phyloP scores from a whole-genome alignment of 805 yeast genomes.

The Metschnikowia reukaufii region DNA sequence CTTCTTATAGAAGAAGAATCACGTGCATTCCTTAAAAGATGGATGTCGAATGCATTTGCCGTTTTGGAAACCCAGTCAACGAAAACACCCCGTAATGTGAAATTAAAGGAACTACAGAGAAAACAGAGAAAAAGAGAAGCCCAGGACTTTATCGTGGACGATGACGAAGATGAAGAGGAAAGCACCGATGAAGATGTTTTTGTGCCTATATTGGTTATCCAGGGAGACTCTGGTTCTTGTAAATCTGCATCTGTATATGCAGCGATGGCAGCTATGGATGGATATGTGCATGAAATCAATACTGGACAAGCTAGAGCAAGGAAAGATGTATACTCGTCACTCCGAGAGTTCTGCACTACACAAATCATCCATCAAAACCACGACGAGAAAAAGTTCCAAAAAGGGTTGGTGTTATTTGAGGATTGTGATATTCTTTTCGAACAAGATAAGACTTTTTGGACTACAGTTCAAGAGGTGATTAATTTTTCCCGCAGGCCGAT shows the following conservation, averaged over 20 bases:
- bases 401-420: conserved; percentile 75
- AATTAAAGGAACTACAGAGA: conserved; percentile 27
- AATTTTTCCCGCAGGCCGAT: conserved; percentile 67
- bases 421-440: conserved; percentile 83
- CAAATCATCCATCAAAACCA: conserved; percentile 62
- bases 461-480: conserved; percentile 60
- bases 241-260: conserved; percentile 76
- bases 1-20: conserved; percentile 32
- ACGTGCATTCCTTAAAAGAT: conserved; percentile 28
- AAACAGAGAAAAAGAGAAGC: conserved; percentile 20
- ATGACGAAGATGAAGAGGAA: conserved; percentile 24
- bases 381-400: conserved; percentile 38
- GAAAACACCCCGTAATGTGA: conserved; percentile 33
- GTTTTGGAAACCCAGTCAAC: conserved; percentile 30
- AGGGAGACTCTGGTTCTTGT: conserved; percentile 75
- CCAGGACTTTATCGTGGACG: conserved; percentile 44
- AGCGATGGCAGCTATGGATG: conserved; percentile 57
- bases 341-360: conserved; percentile 82
- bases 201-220: conserved; percentile 62
- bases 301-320: conserved; percentile 71
- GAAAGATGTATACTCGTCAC: conserved; percentile 61
- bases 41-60: conserved; percentile 44
- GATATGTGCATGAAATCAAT: conserved; percentile 80
- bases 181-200: conserved; percentile 41
- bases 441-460: conserved; percentile 81